Evolutionary conservation across 495 filamentous ascomycete species (phyloP), one percentile per base, ranked within the genome.

Genomic region (Penicillium manginii): DNA sequence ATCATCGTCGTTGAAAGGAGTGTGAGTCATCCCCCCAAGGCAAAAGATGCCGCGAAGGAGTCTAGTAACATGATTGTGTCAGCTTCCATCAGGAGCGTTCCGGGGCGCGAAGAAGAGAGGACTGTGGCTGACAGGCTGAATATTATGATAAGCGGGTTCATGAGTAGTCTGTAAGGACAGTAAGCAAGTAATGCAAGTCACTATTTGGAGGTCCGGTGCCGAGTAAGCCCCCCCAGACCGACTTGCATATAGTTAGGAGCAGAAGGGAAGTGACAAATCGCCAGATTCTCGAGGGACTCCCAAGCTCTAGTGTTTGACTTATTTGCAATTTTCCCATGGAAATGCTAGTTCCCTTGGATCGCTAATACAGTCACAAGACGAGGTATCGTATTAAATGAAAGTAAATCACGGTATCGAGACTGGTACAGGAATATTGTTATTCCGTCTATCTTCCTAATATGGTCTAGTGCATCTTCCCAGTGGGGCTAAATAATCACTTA

Each of bases 121-220:
- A 21, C 45, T 46, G 52, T 52, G 50, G 59, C 59, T 67, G 55
- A 63, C 59, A 67, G 59, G 59, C 59, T 59, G 37, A 67, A 51
- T 50, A 61, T 53, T 47, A 55, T 55, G 49, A 65, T 61, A 57
- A 64, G 37, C 57, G 54, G 59, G 49, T 60, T 61, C 60, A 69
- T 67, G 33, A 32, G 52, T 58, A 63, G 33, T 37, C 33, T 37
- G 33, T 37, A 37, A 23, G 23, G 23, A 23, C 23, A 37, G 33
- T 37, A 37, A 37, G 33, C 33, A 37, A 37, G 33, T 37, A 37
- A 37, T 37, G 33, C 33, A 37, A 37, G 33, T 37, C 33, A 37
- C 33, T 37, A 37, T 37, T 37, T 37, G 33, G 2, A 37, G 33
- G 33, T 37, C 32, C 10, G 33, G 33, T 2, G 33, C 33, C 33